These are phyloP conservation scores for Nyctanthes arbortristis DNA, from an alignment of 257 asterid species.

Conservation along the genomic window DNA sequence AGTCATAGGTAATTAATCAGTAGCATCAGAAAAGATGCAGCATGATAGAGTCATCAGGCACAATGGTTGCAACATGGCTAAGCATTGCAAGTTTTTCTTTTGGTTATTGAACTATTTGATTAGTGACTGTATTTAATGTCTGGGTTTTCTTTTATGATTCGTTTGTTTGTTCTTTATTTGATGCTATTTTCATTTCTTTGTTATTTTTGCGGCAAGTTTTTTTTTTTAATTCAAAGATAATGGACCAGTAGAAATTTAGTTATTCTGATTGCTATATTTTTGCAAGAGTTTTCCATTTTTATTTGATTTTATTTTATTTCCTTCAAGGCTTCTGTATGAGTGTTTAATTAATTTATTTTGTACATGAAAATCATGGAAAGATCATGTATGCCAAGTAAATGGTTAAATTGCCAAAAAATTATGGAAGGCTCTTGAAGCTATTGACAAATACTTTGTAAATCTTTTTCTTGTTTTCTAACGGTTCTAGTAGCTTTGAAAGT, in stretches of 20 bases:
- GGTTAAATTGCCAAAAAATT: constrained; percentile 86
- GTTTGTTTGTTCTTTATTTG: not conserved
- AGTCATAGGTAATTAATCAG: not conserved
- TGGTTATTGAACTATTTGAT: too few species aligned
- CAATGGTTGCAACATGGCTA: constrained; percentile 99
- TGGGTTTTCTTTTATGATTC: not conserved
- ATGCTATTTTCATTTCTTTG: too few species aligned
- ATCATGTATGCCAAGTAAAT: constrained; percentile 91
- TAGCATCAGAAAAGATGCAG: constrained; percentile 57
- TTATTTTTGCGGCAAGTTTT: constrained; percentile 28
- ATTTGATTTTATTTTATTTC: too few species aligned
- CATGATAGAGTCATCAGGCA: constrained; percentile 98
- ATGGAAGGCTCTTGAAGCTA: constrained; percentile 84
- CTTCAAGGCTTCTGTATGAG: too few species aligned
- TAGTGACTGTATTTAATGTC: too few species aligned
- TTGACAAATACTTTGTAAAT: constrained; percentile 89
- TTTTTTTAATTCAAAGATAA: not conserved
- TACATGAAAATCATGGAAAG: constrained; percentile 98
- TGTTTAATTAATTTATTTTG: too few species aligned
- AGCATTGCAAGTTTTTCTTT: constrained; percentile 43
- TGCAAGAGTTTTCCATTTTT: constrained; percentile 86
- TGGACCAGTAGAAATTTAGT: not conserved
- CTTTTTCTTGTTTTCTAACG: not conserved
- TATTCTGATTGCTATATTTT: not conserved
- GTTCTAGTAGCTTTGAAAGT: not conserved